Conservation (phyloP, 2,329 filamentous ascomycete genomes). For the Paracoccidioides brasiliensis region DNA sequence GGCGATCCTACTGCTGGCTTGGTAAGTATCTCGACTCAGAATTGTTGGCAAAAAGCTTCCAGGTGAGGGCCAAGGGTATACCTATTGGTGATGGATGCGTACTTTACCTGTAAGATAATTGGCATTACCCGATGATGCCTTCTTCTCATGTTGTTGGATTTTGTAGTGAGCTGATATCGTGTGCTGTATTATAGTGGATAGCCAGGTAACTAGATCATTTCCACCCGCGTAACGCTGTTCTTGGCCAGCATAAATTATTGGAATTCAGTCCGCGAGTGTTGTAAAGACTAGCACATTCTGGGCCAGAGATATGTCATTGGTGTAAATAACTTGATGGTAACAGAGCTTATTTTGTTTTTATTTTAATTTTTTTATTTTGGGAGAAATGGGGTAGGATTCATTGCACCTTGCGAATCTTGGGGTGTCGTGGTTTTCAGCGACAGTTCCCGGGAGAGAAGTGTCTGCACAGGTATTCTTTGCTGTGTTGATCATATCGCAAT, state of each 20-base stretch:
- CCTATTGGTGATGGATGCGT: slow-evolving; percentile 14
- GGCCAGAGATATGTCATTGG: slow-evolving; percentile 41
- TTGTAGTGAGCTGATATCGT: slow-evolving; percentile 37
- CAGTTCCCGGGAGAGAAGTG: slow-evolving; percentile 34
- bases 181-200: slow-evolving; percentile 39
- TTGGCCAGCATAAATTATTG: slow-evolving; percentile 53
- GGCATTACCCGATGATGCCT: slow-evolving; percentile 26
- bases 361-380: slow-evolving; percentile 9
- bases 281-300: slow-evolving; percentile 50
- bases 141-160: slow-evolving; percentile 40
- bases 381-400: not conserved
- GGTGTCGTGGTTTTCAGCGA: slow-evolving; percentile 49
- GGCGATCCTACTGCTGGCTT: slow-evolving; percentile 31
- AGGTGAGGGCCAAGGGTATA: too few relatives aligned
- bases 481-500: slow-evolving; percentile 16
- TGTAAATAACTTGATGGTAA: slow-evolving; percentile 34
- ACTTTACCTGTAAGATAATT: slow-evolving; percentile 32
- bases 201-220: slow-evolving; percentile 43
- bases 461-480: slow-evolving; percentile 27
- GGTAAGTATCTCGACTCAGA: slow-evolving; percentile 22
- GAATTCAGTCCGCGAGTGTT: slow-evolving; percentile 47
- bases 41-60: too few relatives aligned
- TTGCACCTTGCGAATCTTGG: not conserved
- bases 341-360: slow-evolving; percentile 17
- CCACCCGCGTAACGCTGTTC: slow-evolving; percentile 47